Evolutionary conservation across 345 rosid genomes (phyloP), one percentile per base, ranked within the genome.

Genomic region (Chamaenerion angustifolium): DNA sequence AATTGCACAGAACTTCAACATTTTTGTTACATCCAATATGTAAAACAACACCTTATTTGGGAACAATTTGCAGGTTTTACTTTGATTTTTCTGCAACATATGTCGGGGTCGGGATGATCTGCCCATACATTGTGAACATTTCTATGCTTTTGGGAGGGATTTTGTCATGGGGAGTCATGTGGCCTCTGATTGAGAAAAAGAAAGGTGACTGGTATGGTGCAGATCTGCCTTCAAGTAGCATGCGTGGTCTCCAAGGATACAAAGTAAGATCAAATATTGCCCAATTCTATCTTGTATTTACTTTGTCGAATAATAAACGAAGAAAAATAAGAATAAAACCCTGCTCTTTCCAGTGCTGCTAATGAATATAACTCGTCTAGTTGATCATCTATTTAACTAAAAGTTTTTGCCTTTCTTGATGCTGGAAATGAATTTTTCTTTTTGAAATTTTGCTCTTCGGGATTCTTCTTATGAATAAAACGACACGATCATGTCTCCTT

Each of bases 41-140:
- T 18, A 6, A 18, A 16, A 13, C 2, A 46, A 46, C 16, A 46
- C 15, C 15, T 43, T 43, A 8, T 43, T 43, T 14, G 1, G 11
- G 11, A 46, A 46, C 16, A 46, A 46, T n/a, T n/a, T 46, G 49
- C 49, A 46, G 49, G 49, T 46, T 46, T 16, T 46, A 46, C 49
- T 15, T 46, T 46, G 49, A 46, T 46, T 46, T 46, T 16, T 46
- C 49, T 8, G 49, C 49, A 46, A 46, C 17, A 46, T 46, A 46
- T 8, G 49, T 46, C n/a, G 49, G 49, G 16, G 49, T 46, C 3
- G 49, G 49, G 49, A 46, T 46, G 49, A 15, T 46, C 17, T 46
- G 49, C 16, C 49, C 49, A 2, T 15, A 46, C 49, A 46, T 46
- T 15, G 16, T 46, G 11, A 46, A 46, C 49, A 46, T 46, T 11